These are phyloP conservation scores for Quercus suber DNA, from an alignment of 306 rosid genomes.

Conservation along the genomic window DNA sequence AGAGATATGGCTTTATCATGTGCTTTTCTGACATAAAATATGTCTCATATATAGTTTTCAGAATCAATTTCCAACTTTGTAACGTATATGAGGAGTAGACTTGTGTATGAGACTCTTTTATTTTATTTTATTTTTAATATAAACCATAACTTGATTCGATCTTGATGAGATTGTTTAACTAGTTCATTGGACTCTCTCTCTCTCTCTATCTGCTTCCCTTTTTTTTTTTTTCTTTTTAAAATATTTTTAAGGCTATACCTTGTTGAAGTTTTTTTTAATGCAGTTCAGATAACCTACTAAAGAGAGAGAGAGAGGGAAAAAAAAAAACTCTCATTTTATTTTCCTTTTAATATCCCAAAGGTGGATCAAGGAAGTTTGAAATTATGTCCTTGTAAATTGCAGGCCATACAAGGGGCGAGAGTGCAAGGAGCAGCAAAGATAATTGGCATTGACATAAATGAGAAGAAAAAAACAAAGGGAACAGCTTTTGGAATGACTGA, in stretches of 20 bases:
- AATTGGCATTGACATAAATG: slow-evolving; percentile 53
- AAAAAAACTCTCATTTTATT: neutral
- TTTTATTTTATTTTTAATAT: too few relatives aligned
- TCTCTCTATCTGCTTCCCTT: too few relatives aligned
- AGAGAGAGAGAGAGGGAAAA: neutral
- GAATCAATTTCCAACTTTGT: too few relatives aligned
- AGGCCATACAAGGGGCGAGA: slow-evolving; percentile 47
- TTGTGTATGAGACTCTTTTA: too few relatives aligned
- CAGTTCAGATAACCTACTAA: neutral
- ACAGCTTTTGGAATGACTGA: slow-evolving; percentile 49
- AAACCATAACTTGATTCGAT: too few relatives aligned
- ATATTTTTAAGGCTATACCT: too few relatives aligned
- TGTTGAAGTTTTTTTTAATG: too few relatives aligned
- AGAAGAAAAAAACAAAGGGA: slow-evolving; percentile 32
- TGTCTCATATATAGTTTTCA: too few relatives aligned
- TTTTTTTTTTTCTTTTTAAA: too few relatives aligned
- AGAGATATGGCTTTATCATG: too few relatives aligned
- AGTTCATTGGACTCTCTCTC: neutral
- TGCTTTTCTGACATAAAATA: too few relatives aligned
- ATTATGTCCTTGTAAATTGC: neutral
- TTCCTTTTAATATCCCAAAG: neutral
- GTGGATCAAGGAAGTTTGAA: neutral
- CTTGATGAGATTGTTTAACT: neutral
- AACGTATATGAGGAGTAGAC: too few relatives aligned
- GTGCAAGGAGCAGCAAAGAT: slow-evolving; percentile 38